Evolutionary conservation across 257 asterid genomes (phyloP).

Genomic region (Plantago major): DNA sequence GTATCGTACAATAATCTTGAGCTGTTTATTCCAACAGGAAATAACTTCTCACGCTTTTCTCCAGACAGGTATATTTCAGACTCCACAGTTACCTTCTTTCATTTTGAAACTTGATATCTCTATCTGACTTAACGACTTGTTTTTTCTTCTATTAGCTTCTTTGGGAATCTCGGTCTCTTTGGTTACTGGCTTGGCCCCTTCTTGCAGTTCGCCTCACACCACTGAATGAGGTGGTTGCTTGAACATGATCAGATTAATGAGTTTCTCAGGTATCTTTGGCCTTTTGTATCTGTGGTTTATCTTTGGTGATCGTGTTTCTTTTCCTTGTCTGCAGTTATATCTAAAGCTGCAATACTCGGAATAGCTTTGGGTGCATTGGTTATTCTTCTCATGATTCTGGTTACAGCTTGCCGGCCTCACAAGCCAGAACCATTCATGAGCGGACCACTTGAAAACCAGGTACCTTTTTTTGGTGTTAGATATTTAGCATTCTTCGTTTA

Average conservation of each 20-base stretch:
- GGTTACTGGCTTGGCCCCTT: conserved; percentile 73
- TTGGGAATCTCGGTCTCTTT: conserved; percentile 83
- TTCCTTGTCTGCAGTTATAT: conserved; percentile 42
- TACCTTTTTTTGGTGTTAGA: conserved; percentile 15
- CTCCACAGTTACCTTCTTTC: neutral
- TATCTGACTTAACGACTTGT: neutral
- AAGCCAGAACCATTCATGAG: conserved; percentile 50
- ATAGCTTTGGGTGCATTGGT: conserved; percentile 81
- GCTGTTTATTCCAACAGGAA: conserved; percentile 76
- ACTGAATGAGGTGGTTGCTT: conserved; percentile 51
- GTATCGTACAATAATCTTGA: conserved; percentile 77
- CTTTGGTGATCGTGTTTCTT: neutral
- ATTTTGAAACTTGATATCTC: neutral
- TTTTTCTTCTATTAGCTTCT: conserved; percentile 40
- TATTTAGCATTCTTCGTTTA: neutral
- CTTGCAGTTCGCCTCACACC: conserved; percentile 52
- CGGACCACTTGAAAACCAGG: conserved; percentile 85
- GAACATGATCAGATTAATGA: neutral
- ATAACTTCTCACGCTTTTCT: conserved; percentile 82
- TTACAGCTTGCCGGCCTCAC: conserved; percentile 78
- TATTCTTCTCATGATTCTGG: conserved; percentile 72
- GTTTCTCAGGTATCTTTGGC: neutral
- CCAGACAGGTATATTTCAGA: conserved; percentile 51
- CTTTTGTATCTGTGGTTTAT: conserved; percentile 1
- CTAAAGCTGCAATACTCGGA: conserved; percentile 96